phyloP scores from a whole-genome alignment of 495 filamentous ascomycete species.

The Amphirosellinia nigrospora region DNA sequence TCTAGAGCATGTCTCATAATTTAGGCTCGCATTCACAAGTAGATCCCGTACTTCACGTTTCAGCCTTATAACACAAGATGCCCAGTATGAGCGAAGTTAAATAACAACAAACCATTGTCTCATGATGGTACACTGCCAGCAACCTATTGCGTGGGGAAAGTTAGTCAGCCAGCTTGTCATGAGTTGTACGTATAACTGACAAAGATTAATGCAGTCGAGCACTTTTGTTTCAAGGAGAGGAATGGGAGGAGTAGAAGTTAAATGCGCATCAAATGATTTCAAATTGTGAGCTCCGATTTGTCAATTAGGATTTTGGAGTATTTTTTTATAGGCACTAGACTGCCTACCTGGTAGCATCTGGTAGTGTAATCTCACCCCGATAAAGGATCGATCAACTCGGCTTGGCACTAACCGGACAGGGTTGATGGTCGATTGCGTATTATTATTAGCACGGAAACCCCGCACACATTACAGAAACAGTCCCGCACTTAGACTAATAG shows the following conservation, averaged over 20 bases:
- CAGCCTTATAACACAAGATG: slow-evolving; percentile 8
- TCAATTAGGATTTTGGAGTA: neutral
- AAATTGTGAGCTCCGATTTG: slow-evolving; percentile 8
- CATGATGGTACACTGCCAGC: neutral
- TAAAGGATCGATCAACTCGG: neutral
- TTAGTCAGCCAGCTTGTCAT: neutral
- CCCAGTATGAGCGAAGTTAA: neutral
- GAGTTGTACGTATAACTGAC: too few relatives aligned
- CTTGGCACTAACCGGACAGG: neutral
- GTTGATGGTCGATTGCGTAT: neutral
- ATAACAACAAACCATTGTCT: neutral
- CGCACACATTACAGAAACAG: neutral
- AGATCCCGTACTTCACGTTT: neutral
- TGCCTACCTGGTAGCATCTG: neutral
- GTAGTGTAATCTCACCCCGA: slow-evolving; percentile 1
- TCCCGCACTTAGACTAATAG: neutral
- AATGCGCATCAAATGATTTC: neutral
- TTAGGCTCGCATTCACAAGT: neutral
- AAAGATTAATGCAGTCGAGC: neutral
- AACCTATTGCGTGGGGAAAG: neutral
- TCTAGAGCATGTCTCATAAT: neutral
- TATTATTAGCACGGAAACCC: slow-evolving; percentile 15
- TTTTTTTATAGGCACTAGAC: neutral
- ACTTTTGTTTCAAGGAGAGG: neutral
- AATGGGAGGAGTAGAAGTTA: neutral